Base-by-base conservation (phyloP, 1,139 yeast species). In the Hansenula lynferdii region DNA sequence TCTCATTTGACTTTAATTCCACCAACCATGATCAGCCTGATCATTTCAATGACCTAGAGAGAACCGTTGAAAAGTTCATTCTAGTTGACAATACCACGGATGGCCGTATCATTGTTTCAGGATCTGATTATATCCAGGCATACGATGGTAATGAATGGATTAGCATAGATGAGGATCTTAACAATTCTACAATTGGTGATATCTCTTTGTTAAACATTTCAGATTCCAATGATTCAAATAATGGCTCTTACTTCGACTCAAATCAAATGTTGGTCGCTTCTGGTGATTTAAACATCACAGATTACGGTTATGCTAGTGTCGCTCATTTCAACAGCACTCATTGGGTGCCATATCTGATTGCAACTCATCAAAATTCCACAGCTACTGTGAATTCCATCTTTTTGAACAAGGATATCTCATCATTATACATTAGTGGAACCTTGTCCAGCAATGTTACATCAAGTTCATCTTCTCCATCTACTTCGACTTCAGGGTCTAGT, bases 341-440 rank as follows among this genome's bases (percentile, higher is more conserved):
- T 4, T 90, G 97, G 96, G 58, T 65, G 25, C 97, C 97, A 8
- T 79, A 78, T 46, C 63, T 80, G 40, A 54, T 42, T 44, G 48
- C 44, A 6, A 45, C 54, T 0, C 50, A 51, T 12, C 50, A 52
- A 6, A 28, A 49, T 4, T 35, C 44, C 6, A 33, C 42, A 2
- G 38, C 52, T 3, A 31, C 36, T 2, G 43, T 50, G 5, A 44
- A 44, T 15, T 52, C 57, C 15, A 54, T 69, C 21, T 61, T 60
- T 37, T 49, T 60, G 38, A 63, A 67, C 39, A 56, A 56, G 37
- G 69, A 70, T 35, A 45, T 61, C 6, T 60, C 69, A 8, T 40
- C 49, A 17, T 48, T 60, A 5, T 49, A 49, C 21, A 51, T 56
- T 36, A 56, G 65, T 32, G 55, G 60, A 8, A 38, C 54, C 15